Evolutionary conservation across 257 asterid genomes (phyloP).

Genomic region (Solanum pinnatisectum): DNA sequence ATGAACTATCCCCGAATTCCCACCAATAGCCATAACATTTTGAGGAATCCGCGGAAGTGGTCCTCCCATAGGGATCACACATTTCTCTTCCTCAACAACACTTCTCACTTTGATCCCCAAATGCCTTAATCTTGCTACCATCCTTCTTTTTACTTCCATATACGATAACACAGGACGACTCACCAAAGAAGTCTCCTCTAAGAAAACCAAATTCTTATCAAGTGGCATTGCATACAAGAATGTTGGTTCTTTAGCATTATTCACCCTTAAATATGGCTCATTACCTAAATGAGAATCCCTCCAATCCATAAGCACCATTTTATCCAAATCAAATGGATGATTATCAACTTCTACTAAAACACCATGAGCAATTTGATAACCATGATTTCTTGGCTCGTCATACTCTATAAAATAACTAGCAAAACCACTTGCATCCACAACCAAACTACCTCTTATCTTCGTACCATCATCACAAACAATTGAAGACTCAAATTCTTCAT

Average conservation of each 20-base stretch:
- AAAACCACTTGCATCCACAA: slow-evolving; percentile 93
- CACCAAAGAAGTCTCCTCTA: slow-evolving; percentile 81
- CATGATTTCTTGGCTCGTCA: slow-evolving; percentile 60
- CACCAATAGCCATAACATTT: slow-evolving; percentile 68
- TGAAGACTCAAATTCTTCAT: slow-evolving; percentile 66
- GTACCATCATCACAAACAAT: slow-evolving; percentile 65
- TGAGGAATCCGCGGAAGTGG: slow-evolving; percentile 81
- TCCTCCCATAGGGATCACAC: slow-evolving; percentile 92
- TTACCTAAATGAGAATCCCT: slow-evolving; percentile 89
- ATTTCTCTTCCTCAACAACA: slow-evolving; percentile 76
- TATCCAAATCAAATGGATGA: slow-evolving; percentile 84
- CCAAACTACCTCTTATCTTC: slow-evolving; percentile 44
- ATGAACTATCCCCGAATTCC: slow-evolving; percentile 78
- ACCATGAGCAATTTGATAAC: slow-evolving; percentile 90
- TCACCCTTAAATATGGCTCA: slow-evolving; percentile 52
- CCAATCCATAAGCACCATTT: slow-evolving; percentile 96
- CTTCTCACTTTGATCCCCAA: slow-evolving; percentile 54
- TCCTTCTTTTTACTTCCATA: slow-evolving; percentile 61
- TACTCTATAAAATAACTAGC: slow-evolving; percentile 50
- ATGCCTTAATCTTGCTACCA: slow-evolving; percentile 88
- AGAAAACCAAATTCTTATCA: slow-evolving; percentile 57
- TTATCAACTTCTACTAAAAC: slow-evolving; percentile 69
- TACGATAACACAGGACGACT: slow-evolving; percentile 62
- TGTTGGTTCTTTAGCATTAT: slow-evolving; percentile 51
- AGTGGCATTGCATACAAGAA: slow-evolving; percentile 89